Base-by-base conservation (phyloP, 164 flowering plant species). In the Berberis thunbergii region DNA sequence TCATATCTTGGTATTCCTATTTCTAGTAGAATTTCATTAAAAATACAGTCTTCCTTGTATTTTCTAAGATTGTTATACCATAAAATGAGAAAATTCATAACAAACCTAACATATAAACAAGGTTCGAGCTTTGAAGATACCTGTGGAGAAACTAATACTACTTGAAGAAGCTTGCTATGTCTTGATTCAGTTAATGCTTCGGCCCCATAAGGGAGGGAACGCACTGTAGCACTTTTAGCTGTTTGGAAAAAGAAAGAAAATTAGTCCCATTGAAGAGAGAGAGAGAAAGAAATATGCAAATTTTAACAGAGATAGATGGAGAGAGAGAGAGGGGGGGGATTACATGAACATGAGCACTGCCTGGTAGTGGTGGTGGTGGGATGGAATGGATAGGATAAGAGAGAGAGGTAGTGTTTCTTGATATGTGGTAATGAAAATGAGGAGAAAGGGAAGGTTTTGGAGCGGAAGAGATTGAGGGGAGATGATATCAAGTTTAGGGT, bases 101-200 rank as follows among this genome's bases (percentile, higher is more conserved):
- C 41, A 26, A 5, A 26, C 45, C 38, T 5, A 46, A 46, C 12
- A 38, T 26, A 10, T 45, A 46, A 8, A 46, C 6, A 46, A 46
- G 8, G 41, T 4, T 4, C 3, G 2, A 1, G 41, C 13, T 6
- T 6, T 54, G 57, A 1, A 43, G 58, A 38, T 72, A 89, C 97
- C 91, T 85, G 97, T 49, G 94, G 96, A 64, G 97, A 89, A 38
- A 89, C 85, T 62, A 89, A 73, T 8, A 89, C 94, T 4, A 87
- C 97, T 71, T 89, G 91, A 69, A 89, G 86, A 74, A 85, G 61
- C 69, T 72, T 82, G 52, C 71, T 76, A 3, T 56, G 68, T 4
- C 78, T 65, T 48, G 9, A 67, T 61, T 67, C 70, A 3, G 39
- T 46, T 56, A 73, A 71, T 2, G 71, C 77, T 65, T 64, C 77